phyloP scores from a whole-genome alignment of 129 eudicot species.

The Tagetes erecta region DNA sequence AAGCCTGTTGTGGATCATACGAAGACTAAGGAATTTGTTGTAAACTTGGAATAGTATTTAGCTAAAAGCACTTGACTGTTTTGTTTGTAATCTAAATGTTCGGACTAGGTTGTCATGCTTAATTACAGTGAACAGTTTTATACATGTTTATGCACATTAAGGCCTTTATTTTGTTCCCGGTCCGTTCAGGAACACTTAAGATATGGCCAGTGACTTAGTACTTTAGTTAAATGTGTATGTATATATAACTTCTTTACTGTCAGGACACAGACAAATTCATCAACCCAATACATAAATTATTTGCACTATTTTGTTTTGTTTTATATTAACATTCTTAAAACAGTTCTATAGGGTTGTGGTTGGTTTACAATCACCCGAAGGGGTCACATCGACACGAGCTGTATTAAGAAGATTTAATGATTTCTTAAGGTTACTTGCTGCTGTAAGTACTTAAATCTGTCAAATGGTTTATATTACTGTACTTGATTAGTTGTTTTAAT shows the following conservation, averaged over 20 bases:
- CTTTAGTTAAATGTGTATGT: constrained; percentile 3
- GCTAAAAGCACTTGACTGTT: not conserved
- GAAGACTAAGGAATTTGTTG: not conserved
- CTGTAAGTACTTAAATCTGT: constrained; percentile 58
- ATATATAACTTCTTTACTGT: not conserved
- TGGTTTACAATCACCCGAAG: constrained; percentile 91
- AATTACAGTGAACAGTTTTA: not conserved
- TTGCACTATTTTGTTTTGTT: constrained; percentile 11
- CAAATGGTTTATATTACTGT: not conserved
- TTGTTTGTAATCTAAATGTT: constrained; percentile 9
- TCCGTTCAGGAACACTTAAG: not conserved
- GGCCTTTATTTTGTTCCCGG: constrained; percentile 8
- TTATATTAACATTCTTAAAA: constrained; percentile 50
- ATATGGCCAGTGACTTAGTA: constrained; percentile 12
- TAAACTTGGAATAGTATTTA: constrained; percentile 11
- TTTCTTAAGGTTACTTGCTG: constrained; percentile 81
- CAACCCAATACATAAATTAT: not conserved
- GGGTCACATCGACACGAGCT: constrained; percentile 76
- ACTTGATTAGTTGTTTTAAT: not conserved
- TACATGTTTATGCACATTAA: not conserved
- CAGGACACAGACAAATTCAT: not conserved
- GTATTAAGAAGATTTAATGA: constrained; percentile 97
- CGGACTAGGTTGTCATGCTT: not conserved
- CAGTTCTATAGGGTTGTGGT: constrained; percentile 98
- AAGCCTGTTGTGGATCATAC: not conserved